Base-by-base conservation (phyloP, 2,329 filamentous ascomycete species). In the Talaromyces amestolkiae region DNA sequence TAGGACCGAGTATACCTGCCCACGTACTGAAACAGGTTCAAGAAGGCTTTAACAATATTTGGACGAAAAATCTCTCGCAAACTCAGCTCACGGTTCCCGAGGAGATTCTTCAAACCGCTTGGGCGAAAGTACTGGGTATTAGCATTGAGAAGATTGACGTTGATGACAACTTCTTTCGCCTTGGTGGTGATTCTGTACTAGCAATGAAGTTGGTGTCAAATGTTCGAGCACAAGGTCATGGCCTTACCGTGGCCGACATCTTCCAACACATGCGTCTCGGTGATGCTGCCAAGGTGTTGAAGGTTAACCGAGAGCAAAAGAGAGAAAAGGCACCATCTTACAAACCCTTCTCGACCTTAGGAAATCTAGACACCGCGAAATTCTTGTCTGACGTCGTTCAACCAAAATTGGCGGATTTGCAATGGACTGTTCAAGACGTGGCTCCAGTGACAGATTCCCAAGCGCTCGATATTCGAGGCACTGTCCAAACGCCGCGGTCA, bases 151-250 rank as follows among this genome's bases (percentile, higher is more conserved):
- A 81, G 1, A 84, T 87, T 19, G 79, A 82, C 1, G 74, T 83
- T 1, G 81, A 86, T 11, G 83, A 87, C 69, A 86, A 83, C 74
- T 88, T 88, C 75, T 87, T 88, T 79, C 80, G 81, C 3, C 79
- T 87, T 0, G 86, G 86, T 0, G 86, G 86, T 22, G 85, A 88
- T 74, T 88, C 86, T 0, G 84, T 88, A 31, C 75, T 81, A 1
- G 85, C 85, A 1, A 89, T 89, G 85, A 82, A 80, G 53, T 71
- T 86, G 1, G 82, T 85, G 0, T 80, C 84, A 11, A 74, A 72
- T 49, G 76, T 80, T 8, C 78, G 82, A 54, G 71, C 73, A 0
- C 74, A 80, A 45, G 80, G 80, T 0, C 74, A 83, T 47, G 67
- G 69, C 0, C 66, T 85, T 60, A 80, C 78, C 0, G 83, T 85